These are phyloP conservation scores for Oryza nivara DNA, from an alignment of 176 grass and related monocot species.

Conservation along the genomic window DNA sequence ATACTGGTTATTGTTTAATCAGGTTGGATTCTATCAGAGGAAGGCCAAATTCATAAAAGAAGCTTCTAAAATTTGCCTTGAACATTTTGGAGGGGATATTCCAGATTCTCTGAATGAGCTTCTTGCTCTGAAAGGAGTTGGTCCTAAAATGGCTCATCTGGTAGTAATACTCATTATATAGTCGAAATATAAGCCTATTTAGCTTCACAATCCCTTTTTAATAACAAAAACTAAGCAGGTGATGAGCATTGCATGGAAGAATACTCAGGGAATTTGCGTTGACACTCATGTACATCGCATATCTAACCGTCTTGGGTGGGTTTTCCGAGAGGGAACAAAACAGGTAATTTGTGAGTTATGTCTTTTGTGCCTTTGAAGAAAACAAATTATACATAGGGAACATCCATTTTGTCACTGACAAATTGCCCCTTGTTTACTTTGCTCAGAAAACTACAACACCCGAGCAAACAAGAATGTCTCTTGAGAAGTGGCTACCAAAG, in stretches of 20 bases:
- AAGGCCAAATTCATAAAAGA: slow-evolving; percentile 85
- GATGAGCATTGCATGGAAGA: slow-evolving; percentile 95
- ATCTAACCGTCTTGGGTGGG: slow-evolving; percentile 95
- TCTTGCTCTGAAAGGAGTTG: slow-evolving; percentile 87
- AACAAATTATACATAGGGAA: background rate
- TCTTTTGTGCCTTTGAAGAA: background rate
- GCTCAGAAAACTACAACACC: slow-evolving; percentile 82
- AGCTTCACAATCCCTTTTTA: slow-evolving; percentile 2
- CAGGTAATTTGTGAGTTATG: slow-evolving; percentile 57
- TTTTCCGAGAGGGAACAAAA: slow-evolving; percentile 69
- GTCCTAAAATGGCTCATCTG: slow-evolving; percentile 97
- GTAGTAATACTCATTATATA: slow-evolving; percentile 44
- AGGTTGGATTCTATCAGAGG: slow-evolving; percentile 95
- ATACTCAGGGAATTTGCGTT: slow-evolving; percentile 96
- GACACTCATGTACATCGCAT: slow-evolving; percentile 99
- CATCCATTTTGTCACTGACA: background rate
- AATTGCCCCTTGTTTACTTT: background rate
- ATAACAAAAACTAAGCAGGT: slow-evolving; percentile 48
- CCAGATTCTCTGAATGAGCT: slow-evolving; percentile 72
- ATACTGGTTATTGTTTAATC: slow-evolving; percentile 33
- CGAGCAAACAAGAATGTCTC: slow-evolving; percentile 87
- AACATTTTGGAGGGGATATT: slow-evolving; percentile 86
- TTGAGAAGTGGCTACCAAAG: slow-evolving; percentile 92
- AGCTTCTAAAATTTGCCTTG: slow-evolving; percentile 81
- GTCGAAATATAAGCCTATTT: slow-evolving; percentile 24